Conservation (phyloP, 2,329 filamentous ascomycete genomes). For the Penicillium sp. region DNA sequence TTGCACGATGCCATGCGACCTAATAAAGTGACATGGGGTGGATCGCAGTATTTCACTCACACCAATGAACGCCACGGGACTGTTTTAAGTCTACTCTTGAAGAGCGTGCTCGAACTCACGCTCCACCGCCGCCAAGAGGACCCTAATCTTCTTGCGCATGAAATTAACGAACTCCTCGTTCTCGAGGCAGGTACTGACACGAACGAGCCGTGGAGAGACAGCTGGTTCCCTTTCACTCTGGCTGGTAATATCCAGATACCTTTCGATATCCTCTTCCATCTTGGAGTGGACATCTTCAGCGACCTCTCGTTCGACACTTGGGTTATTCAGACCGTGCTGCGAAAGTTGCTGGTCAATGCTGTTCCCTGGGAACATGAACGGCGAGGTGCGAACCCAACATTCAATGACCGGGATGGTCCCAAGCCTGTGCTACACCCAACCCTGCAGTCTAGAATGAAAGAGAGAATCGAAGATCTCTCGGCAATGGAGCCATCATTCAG, state of each 20-base stretch:
- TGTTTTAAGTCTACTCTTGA: slow-evolving; percentile 34
- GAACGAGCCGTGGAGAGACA: slow-evolving; percentile 13
- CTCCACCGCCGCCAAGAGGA: slow-evolving; percentile 30
- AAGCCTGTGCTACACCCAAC: slow-evolving; percentile 13
- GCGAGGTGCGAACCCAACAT: slow-evolving; percentile 9
- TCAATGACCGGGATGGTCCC: slow-evolving; percentile 2
- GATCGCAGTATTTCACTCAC: slow-evolving; percentile 20
- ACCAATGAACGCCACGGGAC: slow-evolving; percentile 37
- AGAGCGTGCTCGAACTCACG: slow-evolving; percentile 40
- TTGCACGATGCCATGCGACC: slow-evolving; percentile 36
- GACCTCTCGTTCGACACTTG: slow-evolving; percentile 41
- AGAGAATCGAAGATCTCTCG: not conserved
- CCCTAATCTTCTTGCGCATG: slow-evolving; percentile 32
- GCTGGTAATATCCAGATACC: slow-evolving; percentile 40
- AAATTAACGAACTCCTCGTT: slow-evolving; percentile 38
- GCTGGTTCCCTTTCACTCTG: slow-evolving; percentile 35
- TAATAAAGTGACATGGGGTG: slow-evolving; percentile 1
- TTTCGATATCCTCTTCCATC: slow-evolving; percentile 36
- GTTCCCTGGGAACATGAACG: slow-evolving; percentile 32
- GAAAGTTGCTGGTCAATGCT: slow-evolving; percentile 34
- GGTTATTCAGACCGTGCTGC: slow-evolving; percentile 36
- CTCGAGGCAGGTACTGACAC: slow-evolving; percentile 20
- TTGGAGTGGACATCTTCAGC: slow-evolving; percentile 41
- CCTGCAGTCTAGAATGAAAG: slow-evolving; percentile 9
- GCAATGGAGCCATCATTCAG: slow-evolving; percentile 26